A percentile compares a stretch with the other conserved stretches of the same genome.
Conservation (phyloP, 345 rosid genomes). For the Excoecaria cochinchinensis region DNA sequence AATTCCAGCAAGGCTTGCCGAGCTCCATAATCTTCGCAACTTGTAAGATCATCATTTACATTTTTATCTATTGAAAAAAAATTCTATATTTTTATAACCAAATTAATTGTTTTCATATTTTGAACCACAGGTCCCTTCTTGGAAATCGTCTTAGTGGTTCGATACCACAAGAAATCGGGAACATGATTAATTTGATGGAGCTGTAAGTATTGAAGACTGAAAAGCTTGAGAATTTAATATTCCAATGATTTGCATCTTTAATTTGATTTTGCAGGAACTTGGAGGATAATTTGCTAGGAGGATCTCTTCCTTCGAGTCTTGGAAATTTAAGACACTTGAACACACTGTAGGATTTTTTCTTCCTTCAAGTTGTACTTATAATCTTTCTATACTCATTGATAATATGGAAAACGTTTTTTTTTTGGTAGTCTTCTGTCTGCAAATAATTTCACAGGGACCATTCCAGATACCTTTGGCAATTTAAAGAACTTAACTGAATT, state of each 20-base stretch:
- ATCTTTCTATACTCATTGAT: background rate
- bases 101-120: too few species aligned
- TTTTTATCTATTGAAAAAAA: too few species aligned
- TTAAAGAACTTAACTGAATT: slow-evolving; percentile 65
- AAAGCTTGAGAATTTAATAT: background rate
- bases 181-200: slow-evolving; percentile 44
- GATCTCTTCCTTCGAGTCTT: slow-evolving; percentile 56
- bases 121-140: slow-evolving; percentile 52
- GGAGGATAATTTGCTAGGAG: slow-evolving; percentile 60
- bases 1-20: too few species aligned
- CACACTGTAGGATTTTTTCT: slow-evolving; percentile 45
- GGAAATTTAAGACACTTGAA: slow-evolving; percentile 56
- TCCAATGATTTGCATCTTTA: background rate
- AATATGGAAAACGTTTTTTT: background rate
- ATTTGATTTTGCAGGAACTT: slow-evolving; percentile 45
- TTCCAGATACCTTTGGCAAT: slow-evolving; percentile 67
- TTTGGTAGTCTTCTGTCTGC: slow-evolving; percentile 55
- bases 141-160: slow-evolving; percentile 72
- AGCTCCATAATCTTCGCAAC: too few species aligned
- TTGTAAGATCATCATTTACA: too few species aligned
- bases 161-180: slow-evolving; percentile 60
- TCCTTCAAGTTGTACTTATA: background rate
- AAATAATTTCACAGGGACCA: slow-evolving; percentile 66
- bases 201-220: slow-evolving; percentile 47
- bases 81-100: too few species aligned